Conservation (phyloP, 306 rosid genomes). For the Fragaria nilgerrensis region DNA sequence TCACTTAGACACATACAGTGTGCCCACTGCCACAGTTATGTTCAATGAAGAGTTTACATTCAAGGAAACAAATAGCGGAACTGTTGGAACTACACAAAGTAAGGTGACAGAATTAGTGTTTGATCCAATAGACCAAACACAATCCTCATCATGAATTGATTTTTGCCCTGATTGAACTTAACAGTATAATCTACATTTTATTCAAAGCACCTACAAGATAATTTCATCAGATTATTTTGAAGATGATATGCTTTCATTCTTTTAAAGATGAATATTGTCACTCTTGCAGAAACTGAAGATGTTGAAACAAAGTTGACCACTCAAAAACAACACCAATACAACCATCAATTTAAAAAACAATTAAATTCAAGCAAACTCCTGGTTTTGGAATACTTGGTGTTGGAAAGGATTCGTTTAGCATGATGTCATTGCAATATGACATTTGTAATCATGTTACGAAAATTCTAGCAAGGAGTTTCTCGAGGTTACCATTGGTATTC, state of each 20-base stretch:
- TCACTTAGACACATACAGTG: background rate
- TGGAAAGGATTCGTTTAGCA: background rate
- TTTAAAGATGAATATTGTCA: background rate
- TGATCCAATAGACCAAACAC: background rate
- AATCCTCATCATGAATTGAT: background rate
- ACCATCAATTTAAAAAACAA: background rate
- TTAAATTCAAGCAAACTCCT: background rate
- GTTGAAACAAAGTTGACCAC: conserved; percentile 13
- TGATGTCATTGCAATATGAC: background rate
- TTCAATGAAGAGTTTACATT: background rate
- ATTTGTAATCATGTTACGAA: background rate
- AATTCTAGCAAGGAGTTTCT: conserved; percentile 9
- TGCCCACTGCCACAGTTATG: background rate
- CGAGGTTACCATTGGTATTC: conserved; percentile 86
- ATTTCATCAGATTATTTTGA: background rate
- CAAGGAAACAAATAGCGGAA: background rate
- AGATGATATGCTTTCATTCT: background rate
- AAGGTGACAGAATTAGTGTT: background rate
- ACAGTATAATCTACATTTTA: background rate
- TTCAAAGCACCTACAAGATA: background rate
- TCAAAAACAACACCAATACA: background rate
- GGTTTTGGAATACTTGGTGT: background rate
- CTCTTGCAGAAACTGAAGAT: background rate
- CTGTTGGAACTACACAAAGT: background rate
- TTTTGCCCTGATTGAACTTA: background rate